Conservation (phyloP, 805 yeast genomes). For the Candida sanyiensis region DNA sequence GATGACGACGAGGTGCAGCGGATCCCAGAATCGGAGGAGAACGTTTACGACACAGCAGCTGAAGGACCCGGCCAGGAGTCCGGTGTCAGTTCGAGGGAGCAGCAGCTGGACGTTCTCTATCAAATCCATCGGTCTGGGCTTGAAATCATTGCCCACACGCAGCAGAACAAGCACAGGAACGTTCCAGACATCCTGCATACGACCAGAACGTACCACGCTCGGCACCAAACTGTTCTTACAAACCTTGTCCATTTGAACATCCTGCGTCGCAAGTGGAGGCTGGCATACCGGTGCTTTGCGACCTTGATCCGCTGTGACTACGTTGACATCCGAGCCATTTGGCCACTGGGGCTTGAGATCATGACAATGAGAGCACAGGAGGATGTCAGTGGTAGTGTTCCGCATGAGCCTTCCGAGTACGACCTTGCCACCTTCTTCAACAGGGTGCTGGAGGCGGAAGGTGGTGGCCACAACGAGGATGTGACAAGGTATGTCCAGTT, state of each 20-base stretch:
- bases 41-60: too few species aligned
- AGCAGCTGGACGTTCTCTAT: too few species aligned
- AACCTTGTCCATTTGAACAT: slow-evolving; percentile 41
- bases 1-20: not conserved
- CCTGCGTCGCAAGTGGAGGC: slow-evolving; percentile 44
- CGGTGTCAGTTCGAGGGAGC: not conserved
- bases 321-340: slow-evolving; percentile 49
- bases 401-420: slow-evolving; percentile 14
- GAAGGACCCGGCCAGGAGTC: not conserved
- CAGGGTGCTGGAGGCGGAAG: not conserved
- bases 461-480: not conserved
- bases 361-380: slow-evolving; percentile 26
- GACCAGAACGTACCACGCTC: slow-evolving; percentile 5
- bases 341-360: slow-evolving; percentile 62
- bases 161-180: not conserved
- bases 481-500: not conserved
- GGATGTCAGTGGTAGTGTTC: slow-evolving; percentile 7
- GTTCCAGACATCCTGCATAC: not conserved
- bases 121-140: not conserved
- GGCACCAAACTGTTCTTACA: slow-evolving; percentile 11
- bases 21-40: slow-evolving; percentile 4
- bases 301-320: slow-evolving; percentile 42
- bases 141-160: not conserved
- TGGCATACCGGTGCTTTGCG: slow-evolving; percentile 49
- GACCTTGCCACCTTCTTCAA: slow-evolving; percentile 8